Percentiles rank a stretch among this genome's conserved stretches.
phyloP scores from a whole-genome alignment of 2,329 filamentous ascomycete species.

The Rhynchosporium agropyri region DNA sequence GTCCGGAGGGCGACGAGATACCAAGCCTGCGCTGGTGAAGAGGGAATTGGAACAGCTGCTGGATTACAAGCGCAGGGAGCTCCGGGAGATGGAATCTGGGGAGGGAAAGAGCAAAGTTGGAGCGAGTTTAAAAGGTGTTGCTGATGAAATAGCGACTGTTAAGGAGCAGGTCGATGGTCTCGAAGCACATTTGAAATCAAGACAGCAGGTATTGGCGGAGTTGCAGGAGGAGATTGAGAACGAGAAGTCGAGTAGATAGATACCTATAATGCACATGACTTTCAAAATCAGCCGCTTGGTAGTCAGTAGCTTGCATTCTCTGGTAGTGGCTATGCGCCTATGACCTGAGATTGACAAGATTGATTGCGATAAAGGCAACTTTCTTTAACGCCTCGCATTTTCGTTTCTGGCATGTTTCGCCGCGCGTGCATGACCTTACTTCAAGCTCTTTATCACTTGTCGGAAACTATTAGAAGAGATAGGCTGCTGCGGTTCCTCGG shows the following conservation, averaged over 20 bases:
- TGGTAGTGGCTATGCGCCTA: no score
- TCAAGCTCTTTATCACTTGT: no score
- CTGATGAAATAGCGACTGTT: conserved; percentile 87
- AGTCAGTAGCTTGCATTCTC: neutral
- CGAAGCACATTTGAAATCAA: conserved; percentile 76
- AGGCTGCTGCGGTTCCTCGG: no score
- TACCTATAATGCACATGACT: conserved; percentile 17
- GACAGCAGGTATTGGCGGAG: conserved; percentile 75
- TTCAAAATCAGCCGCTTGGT: neutral
- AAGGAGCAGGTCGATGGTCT: conserved; percentile 91
- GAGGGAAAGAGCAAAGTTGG: conserved; percentile 70
- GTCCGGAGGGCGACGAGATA: conserved; percentile 67
- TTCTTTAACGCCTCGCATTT: no score
- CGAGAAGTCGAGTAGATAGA: conserved; percentile 66
- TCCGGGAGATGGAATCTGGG: conserved; percentile 74
- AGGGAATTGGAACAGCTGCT: conserved; percentile 90
- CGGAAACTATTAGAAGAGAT: no score
- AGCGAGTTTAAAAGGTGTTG: conserved; percentile 72
- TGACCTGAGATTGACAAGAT: no score
- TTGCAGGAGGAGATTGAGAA: conserved; percentile 83
- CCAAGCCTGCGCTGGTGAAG: conserved; percentile 89
- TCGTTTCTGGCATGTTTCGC: no score
- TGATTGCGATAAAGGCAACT: no score
- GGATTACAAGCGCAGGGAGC: conserved; percentile 86
- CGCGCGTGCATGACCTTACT: no score